phyloP scores from a whole-genome alignment of 768 basidiomycete species.

The Inosperma sp. region DNA sequence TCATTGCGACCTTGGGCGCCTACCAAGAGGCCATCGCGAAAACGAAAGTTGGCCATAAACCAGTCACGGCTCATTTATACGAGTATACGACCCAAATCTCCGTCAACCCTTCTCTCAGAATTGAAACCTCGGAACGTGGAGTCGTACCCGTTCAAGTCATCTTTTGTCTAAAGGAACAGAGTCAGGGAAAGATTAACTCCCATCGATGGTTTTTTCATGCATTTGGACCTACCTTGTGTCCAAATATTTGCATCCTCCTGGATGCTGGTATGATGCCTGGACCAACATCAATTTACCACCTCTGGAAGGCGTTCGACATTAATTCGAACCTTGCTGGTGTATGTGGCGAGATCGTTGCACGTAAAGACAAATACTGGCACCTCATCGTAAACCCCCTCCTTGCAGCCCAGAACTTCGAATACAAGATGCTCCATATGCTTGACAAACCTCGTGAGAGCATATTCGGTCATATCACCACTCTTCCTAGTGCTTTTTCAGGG shows the following conservation, averaged over 20 bases:
- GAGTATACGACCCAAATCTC: conserved; percentile 94
- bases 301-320: conserved; percentile 94
- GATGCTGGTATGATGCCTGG: conserved; percentile 83
- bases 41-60: conserved; percentile 73
- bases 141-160: conserved; percentile 88
- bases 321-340: conserved; percentile 92
- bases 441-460: conserved; percentile 88
- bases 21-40: conserved; percentile 94
- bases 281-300: conserved; percentile 82
- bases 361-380: conserved; percentile 78
- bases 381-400: conserved; percentile 84
- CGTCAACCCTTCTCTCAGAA: conserved; percentile 75
- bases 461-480: conserved; percentile 91
- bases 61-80: conserved; percentile 86
- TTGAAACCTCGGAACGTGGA: conserved; percentile 66
- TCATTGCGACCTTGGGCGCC: conserved; percentile 87
- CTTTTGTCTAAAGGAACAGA: conserved; percentile 89
- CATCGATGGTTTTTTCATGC: conserved; percentile 51
- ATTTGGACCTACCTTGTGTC: conserved; percentile 71
- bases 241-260: conserved; percentile 88
- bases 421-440: conserved; percentile 90
- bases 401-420: conserved; percentile 91
- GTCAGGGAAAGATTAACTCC: conserved; percentile 89
- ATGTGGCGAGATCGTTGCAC: conserved; percentile 92
- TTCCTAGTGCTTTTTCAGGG: conserved; percentile 90